Evolutionary conservation across 164 flowering plant genomes (phyloP).

Genomic region (Magnolia changhungtana): DNA sequence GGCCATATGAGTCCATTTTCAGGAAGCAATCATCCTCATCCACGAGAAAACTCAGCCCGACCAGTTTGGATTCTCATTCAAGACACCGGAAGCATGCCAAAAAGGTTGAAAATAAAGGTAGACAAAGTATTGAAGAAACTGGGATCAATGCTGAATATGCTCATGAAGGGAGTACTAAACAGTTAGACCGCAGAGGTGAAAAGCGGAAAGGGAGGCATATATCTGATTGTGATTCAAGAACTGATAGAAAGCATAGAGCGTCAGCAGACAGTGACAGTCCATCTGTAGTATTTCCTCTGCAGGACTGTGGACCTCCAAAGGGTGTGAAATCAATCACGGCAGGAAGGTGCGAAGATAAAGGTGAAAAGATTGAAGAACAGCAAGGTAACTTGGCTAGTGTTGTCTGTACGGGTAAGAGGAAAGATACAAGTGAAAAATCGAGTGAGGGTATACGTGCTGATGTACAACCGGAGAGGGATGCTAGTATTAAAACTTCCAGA

Average conservation of each 20-base stretch:
- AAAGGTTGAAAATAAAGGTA: conserved; percentile 20
- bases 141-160: conserved; percentile 15
- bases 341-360: conserved; percentile 12
- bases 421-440: conserved; percentile 15
- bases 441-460: conserved; percentile 11
- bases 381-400: conserved; percentile 8
- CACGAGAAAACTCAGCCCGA: conserved; percentile 5
- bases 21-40: conserved; percentile 21
- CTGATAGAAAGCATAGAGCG: conserved; percentile 9
- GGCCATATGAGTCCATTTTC: conserved; percentile 55
- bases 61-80: conserved; percentile 15
- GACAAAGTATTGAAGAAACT: conserved; percentile 11
- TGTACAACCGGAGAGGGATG: conserved; percentile 13
- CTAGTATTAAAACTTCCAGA: conserved; percentile 9
- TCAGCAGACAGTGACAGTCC: conserved; percentile 10
- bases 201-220: conserved; percentile 1
- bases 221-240: background rate
- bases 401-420: conserved; percentile 3
- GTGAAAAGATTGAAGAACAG: conserved; percentile 17
- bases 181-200: conserved; percentile 1
- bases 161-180: conserved; percentile 18
- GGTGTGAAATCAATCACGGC: conserved; percentile 10
- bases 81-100: conserved; percentile 21
- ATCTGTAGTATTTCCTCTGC: conserved; percentile 11
- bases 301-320: conserved; percentile 15